Conservation (phyloP, 1,284 basidiomycete genomes). For the Grifola frondosa region DNA sequence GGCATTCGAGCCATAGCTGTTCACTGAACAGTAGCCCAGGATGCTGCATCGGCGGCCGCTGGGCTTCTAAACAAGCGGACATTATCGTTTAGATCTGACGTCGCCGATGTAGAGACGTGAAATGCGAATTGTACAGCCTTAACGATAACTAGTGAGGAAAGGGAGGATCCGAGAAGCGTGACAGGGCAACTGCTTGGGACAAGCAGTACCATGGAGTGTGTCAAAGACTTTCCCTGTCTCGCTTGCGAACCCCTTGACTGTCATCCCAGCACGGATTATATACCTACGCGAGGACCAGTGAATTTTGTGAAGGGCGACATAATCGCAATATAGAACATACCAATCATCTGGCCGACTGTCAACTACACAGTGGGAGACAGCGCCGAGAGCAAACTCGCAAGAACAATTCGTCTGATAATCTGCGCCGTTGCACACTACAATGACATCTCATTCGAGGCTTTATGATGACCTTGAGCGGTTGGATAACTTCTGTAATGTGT, state of each 20-base stretch:
- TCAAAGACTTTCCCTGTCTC: constrained; percentile 59
- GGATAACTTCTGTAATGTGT: constrained; percentile 51
- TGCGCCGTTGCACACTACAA: constrained; percentile 50
- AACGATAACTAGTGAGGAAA: constrained; percentile 55
- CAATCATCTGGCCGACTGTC: constrained; percentile 55
- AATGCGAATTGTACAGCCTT: constrained; percentile 44
- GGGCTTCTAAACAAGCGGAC: constrained; percentile 77
- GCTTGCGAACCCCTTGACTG: constrained; percentile 47
- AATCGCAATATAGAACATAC: constrained; percentile 30
- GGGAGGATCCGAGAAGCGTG: constrained; percentile 55
- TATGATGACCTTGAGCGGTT: constrained; percentile 44
- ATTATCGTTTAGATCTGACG: constrained; percentile 63
- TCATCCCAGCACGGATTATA: constrained; percentile 67
- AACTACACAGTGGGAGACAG: constrained; percentile 54
- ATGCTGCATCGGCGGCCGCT: constrained; percentile 49
- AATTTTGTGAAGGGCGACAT: neutral
- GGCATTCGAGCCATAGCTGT: constrained; percentile 67
- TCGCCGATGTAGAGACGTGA: constrained; percentile 42
- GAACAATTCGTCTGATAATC: constrained; percentile 51
- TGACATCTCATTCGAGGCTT: constrained; percentile 49
- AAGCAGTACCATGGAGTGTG: constrained; percentile 47
- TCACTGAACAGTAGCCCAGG: constrained; percentile 73
- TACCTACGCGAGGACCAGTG: no score
- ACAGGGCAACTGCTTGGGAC: constrained; percentile 58
- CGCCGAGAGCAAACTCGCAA: constrained; percentile 48